Conservation (phyloP, 2,329 filamentous ascomycete genomes). For the Fusarium sp. region DNA sequence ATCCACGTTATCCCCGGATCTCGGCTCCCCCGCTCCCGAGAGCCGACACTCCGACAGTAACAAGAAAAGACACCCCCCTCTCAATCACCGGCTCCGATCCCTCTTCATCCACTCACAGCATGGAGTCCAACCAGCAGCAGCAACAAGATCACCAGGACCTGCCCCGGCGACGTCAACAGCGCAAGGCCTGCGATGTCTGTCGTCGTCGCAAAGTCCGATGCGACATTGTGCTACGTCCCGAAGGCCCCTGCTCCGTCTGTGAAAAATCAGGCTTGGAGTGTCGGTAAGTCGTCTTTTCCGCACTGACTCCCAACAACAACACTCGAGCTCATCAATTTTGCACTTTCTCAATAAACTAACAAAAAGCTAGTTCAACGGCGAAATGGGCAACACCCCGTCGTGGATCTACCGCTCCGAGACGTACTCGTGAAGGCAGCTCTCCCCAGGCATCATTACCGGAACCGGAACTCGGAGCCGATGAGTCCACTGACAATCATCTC, state of each 20-base stretch:
- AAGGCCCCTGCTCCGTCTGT: constrained; percentile 38
- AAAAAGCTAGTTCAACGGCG: constrained; percentile 32
- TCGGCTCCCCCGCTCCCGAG: constrained; percentile 1
- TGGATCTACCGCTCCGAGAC: constrained; percentile 21
- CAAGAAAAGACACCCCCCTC: background rate
- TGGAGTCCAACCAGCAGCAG: constrained; percentile 11
- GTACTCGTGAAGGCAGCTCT: constrained; percentile 1
- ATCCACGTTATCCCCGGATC: background rate
- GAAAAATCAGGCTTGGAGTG: constrained; percentile 43
- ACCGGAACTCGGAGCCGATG: constrained; percentile 25
- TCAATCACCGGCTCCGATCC: constrained; percentile 32
- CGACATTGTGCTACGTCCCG: constrained; percentile 34
- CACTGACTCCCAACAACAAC: background rate
- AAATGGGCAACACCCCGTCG: constrained; percentile 38
- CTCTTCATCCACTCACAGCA: constrained; percentile 19
- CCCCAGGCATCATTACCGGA: constrained; percentile 17
- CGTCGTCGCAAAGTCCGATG: constrained; percentile 42
- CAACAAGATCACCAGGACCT: constrained; percentile 7
- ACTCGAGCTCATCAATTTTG: background rate
- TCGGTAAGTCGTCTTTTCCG: constrained; percentile 30
- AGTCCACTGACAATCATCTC: background rate
- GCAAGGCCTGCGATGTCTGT: constrained; percentile 44
- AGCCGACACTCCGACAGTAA: constrained; percentile 23
- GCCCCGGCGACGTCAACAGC: constrained; percentile 46
- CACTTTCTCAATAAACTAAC: background rate